Conservation (phyloP, 2,329 filamentous ascomycete species). For the Cordyceps cateniannulata region DNA sequence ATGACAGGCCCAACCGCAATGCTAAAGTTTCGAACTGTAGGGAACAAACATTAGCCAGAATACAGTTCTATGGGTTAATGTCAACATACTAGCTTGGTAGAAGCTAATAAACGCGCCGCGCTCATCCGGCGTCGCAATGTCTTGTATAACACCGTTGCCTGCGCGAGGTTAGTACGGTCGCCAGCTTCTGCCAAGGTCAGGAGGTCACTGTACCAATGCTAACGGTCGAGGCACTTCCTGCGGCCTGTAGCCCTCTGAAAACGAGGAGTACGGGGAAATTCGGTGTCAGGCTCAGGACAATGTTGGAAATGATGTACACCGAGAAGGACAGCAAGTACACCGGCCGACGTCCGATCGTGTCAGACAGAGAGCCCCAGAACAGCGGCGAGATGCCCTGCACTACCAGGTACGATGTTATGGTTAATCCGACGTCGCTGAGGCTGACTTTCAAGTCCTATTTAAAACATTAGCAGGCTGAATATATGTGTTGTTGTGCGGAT, state of each 20-base stretch:
- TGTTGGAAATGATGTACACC: slow-evolving; percentile 41
- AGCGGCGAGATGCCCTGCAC: slow-evolving; percentile 43
- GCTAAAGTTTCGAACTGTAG: not conserved
- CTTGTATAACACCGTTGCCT: slow-evolving; percentile 28
- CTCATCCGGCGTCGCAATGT: slow-evolving; percentile 22
- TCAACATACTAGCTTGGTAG: slow-evolving; percentile 24
- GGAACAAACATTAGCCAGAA: not conserved
- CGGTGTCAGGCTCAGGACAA: slow-evolving; percentile 37
- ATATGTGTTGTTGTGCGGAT: not conserved
- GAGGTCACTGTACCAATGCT: slow-evolving; percentile 32
- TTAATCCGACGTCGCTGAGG: slow-evolving; percentile 28
- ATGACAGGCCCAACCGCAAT: not conserved
- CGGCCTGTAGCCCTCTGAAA: slow-evolving; percentile 40
- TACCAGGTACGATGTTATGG: slow-evolving; percentile 42
- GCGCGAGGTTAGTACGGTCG: not conserved
- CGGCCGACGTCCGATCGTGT: slow-evolving; percentile 37
- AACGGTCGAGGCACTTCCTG: slow-evolving; percentile 40
- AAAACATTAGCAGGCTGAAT: not conserved
- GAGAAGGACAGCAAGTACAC: slow-evolving; percentile 39
- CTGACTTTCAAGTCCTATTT: slow-evolving; percentile 25
- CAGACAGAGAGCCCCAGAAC: slow-evolving; percentile 43
- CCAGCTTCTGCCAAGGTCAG: too few species aligned
- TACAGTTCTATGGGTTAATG: not conserved
- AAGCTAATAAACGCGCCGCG: slow-evolving; percentile 24
- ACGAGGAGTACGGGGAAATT: slow-evolving; percentile 38